Conservation (phyloP, 2,329 filamentous ascomycete species). For the Truncatella angustata region DNA sequence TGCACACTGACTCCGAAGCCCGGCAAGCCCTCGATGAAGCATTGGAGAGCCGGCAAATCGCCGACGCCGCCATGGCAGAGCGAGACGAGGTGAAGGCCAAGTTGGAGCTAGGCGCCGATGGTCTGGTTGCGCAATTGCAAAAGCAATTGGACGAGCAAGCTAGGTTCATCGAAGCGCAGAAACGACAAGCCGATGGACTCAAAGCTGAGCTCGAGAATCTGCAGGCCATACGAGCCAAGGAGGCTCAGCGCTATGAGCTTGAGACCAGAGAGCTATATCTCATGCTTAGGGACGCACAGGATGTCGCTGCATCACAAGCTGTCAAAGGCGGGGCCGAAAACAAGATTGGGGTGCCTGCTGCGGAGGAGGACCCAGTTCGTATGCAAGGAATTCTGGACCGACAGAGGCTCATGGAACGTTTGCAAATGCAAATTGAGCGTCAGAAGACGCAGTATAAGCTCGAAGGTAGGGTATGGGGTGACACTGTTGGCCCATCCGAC, state of each 20-base stretch:
- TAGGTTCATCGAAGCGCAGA: constrained; percentile 85
- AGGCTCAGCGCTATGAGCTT: constrained; percentile 90
- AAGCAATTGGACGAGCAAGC: constrained; percentile 92
- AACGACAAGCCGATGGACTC: constrained; percentile 79
- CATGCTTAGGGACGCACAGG: constrained; percentile 96
- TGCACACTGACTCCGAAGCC: constrained; percentile 95
- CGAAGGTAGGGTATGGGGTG: constrained; percentile 87
- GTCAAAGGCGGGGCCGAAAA: constrained; percentile 52
- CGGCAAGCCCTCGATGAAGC: constrained; percentile 90
- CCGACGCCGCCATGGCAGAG: constrained; percentile 93
- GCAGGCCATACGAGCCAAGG: constrained; percentile 81
- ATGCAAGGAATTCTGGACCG: constrained; percentile 94
- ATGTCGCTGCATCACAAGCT: constrained; percentile 87
- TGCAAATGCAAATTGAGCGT: constrained; percentile 92
- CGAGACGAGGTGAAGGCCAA: constrained; percentile 90
- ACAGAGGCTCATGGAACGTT: constrained; percentile 84
- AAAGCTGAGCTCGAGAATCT: constrained; percentile 88
- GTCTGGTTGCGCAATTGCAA: constrained; percentile 87
- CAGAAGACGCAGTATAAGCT: constrained; percentile 98
- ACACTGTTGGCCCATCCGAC: constrained; percentile 81
- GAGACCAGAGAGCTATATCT: constrained; percentile 96
- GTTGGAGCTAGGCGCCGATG: constrained; percentile 88
- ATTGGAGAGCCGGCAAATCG: constrained; percentile 84
- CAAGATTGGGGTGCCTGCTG: constrained; percentile 47
- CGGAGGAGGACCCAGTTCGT: constrained; percentile 69